Percentiles rank a stretch among this genome's conserved stretches.
Evolutionary conservation across 73 alveolate species (phyloP).

Genomic region (Uronychia setigera): DNA sequence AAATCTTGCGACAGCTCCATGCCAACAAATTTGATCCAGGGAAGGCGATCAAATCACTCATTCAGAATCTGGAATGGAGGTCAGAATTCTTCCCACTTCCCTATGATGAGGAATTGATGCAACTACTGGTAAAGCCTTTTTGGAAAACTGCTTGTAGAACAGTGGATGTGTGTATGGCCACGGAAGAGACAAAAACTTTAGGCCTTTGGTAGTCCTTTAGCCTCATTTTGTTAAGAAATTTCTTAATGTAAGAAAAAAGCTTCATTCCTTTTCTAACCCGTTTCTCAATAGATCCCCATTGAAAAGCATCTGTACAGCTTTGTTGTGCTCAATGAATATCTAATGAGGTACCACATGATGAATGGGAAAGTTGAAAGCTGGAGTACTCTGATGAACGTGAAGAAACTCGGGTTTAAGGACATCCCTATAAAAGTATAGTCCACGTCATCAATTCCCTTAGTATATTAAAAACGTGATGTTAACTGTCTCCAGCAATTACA

Average conservation of each 20-base stretch:
- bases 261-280: too few relatives aligned
- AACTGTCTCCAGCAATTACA: not conserved
- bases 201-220: constrained; percentile 10
- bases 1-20: not conserved
- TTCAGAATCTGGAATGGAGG: not conserved
- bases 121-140: not conserved
- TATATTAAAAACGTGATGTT: constrained; percentile 8
- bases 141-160: not conserved
- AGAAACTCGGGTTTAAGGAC: not conserved
- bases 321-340: not conserved
- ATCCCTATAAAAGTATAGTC: not conserved
- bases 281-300: not conserved
- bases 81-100: not conserved
- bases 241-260: not conserved
- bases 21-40: not conserved
- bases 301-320: not conserved
- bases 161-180: constrained; percentile 17
- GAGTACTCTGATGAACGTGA: constrained; percentile 14
- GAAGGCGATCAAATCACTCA: not conserved
- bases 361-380: constrained; percentile 9
- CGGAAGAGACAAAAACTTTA: constrained; percentile 19
- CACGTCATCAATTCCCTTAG: not conserved
- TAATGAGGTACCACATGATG: not conserved
- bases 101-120: not conserved
- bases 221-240: not conserved